Conservation (phyloP, 1,284 basidiomycete genomes). For the Rhodofomes roseus region DNA sequence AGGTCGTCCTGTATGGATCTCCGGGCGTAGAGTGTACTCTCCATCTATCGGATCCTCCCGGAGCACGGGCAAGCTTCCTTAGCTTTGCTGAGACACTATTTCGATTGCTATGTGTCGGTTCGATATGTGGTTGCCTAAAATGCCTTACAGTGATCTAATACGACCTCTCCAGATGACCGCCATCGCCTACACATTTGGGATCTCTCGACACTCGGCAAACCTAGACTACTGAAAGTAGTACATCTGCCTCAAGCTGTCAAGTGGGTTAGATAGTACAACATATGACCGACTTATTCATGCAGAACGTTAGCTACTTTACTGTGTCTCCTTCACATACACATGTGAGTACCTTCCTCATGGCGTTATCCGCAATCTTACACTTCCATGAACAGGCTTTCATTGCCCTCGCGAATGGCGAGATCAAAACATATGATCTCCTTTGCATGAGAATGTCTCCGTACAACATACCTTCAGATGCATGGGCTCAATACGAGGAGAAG, state of each 20-base stretch:
- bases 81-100: conserved; percentile 57
- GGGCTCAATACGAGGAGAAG: conserved; percentile 73
- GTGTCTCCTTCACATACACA: conserved; percentile 76
- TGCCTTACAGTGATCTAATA: not conserved
- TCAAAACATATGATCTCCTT: conserved; percentile 68
- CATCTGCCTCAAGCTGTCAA: conserved; percentile 48
- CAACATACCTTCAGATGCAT: conserved; percentile 62
- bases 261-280: conserved; percentile 27
- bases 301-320: conserved; percentile 45
- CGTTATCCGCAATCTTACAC: not conserved
- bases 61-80: conserved; percentile 52
- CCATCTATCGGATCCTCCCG: conserved; percentile 42
- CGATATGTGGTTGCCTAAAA: conserved; percentile 15
- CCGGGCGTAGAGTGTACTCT: conserved; percentile 58
- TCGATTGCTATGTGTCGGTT: conserved; percentile 65
- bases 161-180: conserved; percentile 51
- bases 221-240: conserved; percentile 49
- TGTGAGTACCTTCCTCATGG: conserved; percentile 42
- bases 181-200: conserved; percentile 71
- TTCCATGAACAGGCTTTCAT: conserved; percentile 51
- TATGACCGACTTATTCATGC: not conserved
- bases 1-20: conserved; percentile 61
- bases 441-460: conserved; percentile 65
- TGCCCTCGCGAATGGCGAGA: conserved; percentile 52
- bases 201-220: conserved; percentile 49